A percentile compares a stretch with the other conserved stretches of the same genome.
phyloP scores from a whole-genome alignment of 257 asterid genomes.

The Prunella vulgaris region DNA sequence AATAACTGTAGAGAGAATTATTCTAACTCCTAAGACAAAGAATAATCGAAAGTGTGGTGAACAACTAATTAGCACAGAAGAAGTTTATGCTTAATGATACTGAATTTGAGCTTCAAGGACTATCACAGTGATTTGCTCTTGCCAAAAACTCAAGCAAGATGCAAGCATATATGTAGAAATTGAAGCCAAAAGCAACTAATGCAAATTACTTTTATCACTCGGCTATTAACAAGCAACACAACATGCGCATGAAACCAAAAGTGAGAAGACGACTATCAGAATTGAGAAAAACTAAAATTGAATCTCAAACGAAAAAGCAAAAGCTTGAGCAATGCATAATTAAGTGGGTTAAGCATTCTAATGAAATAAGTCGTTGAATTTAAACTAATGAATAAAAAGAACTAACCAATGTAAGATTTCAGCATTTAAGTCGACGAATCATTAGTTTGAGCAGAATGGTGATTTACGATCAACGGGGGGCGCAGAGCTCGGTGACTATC shows the following conservation, averaged over 20 bases:
- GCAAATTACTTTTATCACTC: too few species aligned
- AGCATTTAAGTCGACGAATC: constrained; percentile 27
- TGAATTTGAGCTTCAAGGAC: background rate
- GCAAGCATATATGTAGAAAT: background rate
- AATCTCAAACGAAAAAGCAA: background rate
- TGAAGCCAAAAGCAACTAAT: too few species aligned
- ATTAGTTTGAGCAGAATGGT: constrained; percentile 30
- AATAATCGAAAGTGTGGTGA: too few species aligned
- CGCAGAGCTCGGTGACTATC: constrained; percentile 59
- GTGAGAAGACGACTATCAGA: background rate
- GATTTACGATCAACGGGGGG: constrained; percentile 62
- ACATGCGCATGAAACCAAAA: too few species aligned
- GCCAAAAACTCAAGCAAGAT: background rate
- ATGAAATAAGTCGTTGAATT: background rate
- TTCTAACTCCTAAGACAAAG: too few species aligned
- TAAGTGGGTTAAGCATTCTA: background rate
- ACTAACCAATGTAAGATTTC: too few species aligned
- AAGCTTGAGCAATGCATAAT: background rate
- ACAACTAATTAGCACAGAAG: too few species aligned
- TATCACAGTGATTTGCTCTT: too few species aligned
- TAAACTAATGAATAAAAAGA: background rate
- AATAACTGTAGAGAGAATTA: too few species aligned
- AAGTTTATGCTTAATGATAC: background rate
- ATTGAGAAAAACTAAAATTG: background rate
- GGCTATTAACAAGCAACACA: too few species aligned